Evolutionary conservation across 78 protist genomes (phyloP), one percentile per base, ranked within the genome.

Genomic region (Reticulomyxa filosa): DNA sequence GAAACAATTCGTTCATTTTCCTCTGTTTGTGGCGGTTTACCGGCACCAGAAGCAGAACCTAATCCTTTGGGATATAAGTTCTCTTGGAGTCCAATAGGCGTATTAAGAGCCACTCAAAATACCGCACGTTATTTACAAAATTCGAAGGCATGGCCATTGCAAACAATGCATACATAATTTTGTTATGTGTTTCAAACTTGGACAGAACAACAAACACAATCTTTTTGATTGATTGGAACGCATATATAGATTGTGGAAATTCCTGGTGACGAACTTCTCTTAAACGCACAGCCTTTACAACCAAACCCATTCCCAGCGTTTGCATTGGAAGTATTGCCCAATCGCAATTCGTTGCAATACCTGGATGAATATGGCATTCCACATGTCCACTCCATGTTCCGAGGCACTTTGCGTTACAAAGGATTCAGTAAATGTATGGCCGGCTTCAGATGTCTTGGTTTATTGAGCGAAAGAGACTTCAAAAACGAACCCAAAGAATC

Each of bases 1-100:
- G 72, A 67, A 22, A 65, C 67, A 56, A 72, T 74, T 13, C 38
- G 10, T 29, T 6, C 39, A 48, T 83, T 83, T 66, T 72, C 70
- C 0, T 79, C 79, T 13, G 74, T 68, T 75, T 74, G 78, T 50
- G 86, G 86, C 1, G 86, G 86, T 1, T 70, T 81, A 0, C 86
- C 86, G 2, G 83, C 75, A 0, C 86, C 86, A 5, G 70, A 76
- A 36, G n/a, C 0, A 36, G 7, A 33, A 62, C 25, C 62, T 76
- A 81, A 81, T 61, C 81, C 86, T 20, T 46, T 81, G 22, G 82
- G 78, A n/a, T 81, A 81, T 79, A 77, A 77, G 72, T 62, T 81
- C 48, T 64, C 76, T 22, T 81, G 86, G 86, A 35, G 55, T 20
- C 82, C 86, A 3, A 72, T 77, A 25, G 85, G 85, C 11, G 82